Evolutionary conservation across 1,139 yeast genomes (phyloP), one percentile per base, ranked within the genome.

Genomic region (Blastobotrys aristatus): DNA sequence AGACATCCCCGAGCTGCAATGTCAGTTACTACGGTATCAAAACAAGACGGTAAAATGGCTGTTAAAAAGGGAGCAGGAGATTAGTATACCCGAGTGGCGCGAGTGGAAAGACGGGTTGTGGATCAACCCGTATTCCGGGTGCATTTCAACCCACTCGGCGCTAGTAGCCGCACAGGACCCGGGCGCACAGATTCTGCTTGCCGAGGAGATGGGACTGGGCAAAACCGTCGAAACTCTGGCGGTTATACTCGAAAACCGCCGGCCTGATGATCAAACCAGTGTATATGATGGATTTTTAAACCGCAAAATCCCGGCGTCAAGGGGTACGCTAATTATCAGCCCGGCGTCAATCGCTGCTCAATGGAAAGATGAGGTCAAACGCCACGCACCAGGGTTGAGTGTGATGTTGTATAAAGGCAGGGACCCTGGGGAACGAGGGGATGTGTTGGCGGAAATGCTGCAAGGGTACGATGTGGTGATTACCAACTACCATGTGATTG

Each of bases 181-280:
- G 18, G 38, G 3, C 18, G 48, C 44, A 1, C 52, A 43, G 43
- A 96, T 92, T 0, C 67, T 90, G 7, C 64, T 90, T 34, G 84
- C 94, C 1, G 97, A 90, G 61, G 97, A 92, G 65, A 92, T 92
- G 98, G 97, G 98, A 0, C 73, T 92, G 4, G 98, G 98, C 0
- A 92, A 92, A 62, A 90, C 97, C 0, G 82, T 92, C 2, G 98
- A 92, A 62, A 71, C 88, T 6, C 72, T 88, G 1, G 73, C 95
- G 0, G 66, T 89, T 31, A 67, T 83, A 0, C 61, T 82, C 2
- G 60, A 82, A 47, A 84, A 90, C 61, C 79, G 71, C 22, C 64
- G 87, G 17, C 75, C 75, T 0, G n/a, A 11, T 7, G 6, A 8
- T 4, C 41, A 13, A 24, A 44, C 4, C 16, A 44, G 5, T 24